These are phyloP conservation scores for Adiantum capillusveneris DNA, from an alignment of 75 land plant genomes.

Conservation along the genomic window DNA sequence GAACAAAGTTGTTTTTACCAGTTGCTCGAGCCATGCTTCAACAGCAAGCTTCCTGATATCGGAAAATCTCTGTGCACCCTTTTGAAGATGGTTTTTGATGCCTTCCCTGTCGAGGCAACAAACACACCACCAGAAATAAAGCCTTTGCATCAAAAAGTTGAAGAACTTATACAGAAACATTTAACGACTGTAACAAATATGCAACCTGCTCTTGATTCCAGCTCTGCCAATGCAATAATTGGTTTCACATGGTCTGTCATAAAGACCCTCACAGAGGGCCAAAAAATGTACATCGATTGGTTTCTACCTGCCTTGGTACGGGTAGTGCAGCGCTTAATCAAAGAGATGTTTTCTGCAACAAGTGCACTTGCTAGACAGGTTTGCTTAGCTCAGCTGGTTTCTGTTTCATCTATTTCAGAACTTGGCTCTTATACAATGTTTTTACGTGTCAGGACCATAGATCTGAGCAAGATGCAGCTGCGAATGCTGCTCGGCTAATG, in stretches of 20 bases:
- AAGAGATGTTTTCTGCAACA: constrained; percentile 68
- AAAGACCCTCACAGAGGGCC: constrained; percentile 70
- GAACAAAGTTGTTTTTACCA: constrained; percentile 19
- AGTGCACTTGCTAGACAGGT: constrained; percentile 70
- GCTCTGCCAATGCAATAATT: constrained; percentile 58
- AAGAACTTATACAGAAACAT: constrained; percentile 92
- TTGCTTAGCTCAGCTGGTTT: not conserved
- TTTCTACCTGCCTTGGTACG: constrained; percentile 58
- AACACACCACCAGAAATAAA: constrained; percentile 73
- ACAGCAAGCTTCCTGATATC: constrained; percentile 80
- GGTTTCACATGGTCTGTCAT: constrained; percentile 75
- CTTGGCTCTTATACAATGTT: too few species aligned
- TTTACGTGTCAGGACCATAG: constrained; percentile 47
- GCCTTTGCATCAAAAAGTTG: constrained; percentile 63
- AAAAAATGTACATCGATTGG: constrained; percentile 70
- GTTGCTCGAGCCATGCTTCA: constrained; percentile 97
- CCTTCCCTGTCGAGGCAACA: constrained; percentile 79
- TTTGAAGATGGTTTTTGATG: constrained; percentile 91
- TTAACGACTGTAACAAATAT: constrained; percentile 62
- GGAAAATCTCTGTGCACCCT: constrained; percentile 89
- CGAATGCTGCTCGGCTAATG: constrained; percentile 58
- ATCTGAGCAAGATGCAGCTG: constrained; percentile 65
- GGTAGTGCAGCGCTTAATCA: constrained; percentile 88
- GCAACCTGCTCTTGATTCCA: constrained; percentile 59
- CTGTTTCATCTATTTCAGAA: too few species aligned